These are phyloP conservation scores for Trichosanthes cucumerina DNA, from an alignment of 306 rosid genomes.

Conservation along the genomic window DNA sequence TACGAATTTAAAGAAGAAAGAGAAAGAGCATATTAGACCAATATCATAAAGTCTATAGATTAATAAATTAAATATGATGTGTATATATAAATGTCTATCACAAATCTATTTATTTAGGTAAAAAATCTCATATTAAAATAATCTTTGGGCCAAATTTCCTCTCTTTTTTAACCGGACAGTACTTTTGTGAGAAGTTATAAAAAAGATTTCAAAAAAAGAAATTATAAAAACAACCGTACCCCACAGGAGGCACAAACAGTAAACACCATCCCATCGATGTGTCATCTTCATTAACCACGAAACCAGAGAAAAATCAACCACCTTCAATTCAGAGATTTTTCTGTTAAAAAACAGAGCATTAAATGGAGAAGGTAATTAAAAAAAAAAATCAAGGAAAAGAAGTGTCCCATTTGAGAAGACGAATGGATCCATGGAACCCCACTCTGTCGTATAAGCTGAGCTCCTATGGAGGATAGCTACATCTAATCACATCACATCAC, in stretches of 20 bases:
- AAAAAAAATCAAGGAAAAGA: neutral
- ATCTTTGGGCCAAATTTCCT: too few relatives aligned
- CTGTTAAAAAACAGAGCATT: neutral
- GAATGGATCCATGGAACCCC: constrained; percentile 7
- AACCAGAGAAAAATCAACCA: neutral
- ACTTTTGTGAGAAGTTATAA: neutral
- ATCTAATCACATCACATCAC: neutral
- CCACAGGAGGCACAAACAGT: neutral
- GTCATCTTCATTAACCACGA: neutral
- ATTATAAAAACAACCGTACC: neutral
- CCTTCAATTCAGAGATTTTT: neutral
- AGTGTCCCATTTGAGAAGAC: neutral
- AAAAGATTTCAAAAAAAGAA: too few relatives aligned
- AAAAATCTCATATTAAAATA: too few relatives aligned
- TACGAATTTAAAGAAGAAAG: too few relatives aligned
- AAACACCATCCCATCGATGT: neutral
- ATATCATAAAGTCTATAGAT: too few relatives aligned
- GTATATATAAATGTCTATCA: too few relatives aligned
- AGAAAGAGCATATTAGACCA: too few relatives aligned
- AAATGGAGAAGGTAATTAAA: neutral
- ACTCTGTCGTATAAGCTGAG: neutral
- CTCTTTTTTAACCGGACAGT: too few relatives aligned
- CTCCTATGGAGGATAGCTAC: neutral
- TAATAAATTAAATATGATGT: too few relatives aligned
- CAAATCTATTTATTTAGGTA: too few relatives aligned